phyloP scores from a whole-genome alignment of 257 asterid genomes.

The Capsicum baccatum region DNA sequence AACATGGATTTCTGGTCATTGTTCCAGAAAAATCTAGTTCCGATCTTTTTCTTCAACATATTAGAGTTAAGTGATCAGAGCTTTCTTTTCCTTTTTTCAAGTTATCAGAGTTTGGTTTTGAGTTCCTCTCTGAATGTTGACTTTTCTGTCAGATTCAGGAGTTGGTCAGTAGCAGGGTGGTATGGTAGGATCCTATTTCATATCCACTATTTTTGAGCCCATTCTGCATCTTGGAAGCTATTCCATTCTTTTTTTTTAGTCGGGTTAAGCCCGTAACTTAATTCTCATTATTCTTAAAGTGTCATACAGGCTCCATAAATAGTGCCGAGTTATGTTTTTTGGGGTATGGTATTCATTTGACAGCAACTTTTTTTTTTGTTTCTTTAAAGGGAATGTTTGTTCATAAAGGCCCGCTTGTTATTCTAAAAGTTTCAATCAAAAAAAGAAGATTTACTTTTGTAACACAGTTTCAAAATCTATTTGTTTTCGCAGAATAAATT shows the following conservation, averaged over 20 bases:
- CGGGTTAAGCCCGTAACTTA: not conserved
- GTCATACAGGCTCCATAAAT: not conserved
- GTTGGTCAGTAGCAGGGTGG: not conserved
- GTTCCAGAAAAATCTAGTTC: not conserved
- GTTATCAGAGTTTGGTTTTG: not conserved
- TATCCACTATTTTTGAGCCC: not conserved
- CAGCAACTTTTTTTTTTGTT: not conserved
- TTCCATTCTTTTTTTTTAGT: conserved; percentile 8
- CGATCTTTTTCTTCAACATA: not conserved
- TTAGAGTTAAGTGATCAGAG: not conserved
- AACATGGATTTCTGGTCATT: not conserved
- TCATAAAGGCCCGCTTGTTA: not conserved
- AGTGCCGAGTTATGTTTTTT: not conserved
- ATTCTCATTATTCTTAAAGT: not conserved
- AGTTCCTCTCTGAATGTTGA: conserved; percentile 24
- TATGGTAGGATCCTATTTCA: not conserved
- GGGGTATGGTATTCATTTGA: conserved; percentile 7
- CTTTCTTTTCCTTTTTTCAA: not conserved
- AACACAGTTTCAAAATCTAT: not conserved
- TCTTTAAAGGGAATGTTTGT: not conserved
- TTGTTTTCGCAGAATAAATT: not conserved
- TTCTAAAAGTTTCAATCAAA: not conserved
- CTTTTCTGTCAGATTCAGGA: not conserved
- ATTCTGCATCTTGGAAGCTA: conserved; percentile 3
- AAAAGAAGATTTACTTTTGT: not conserved